Evolutionary conservation across 2,329 filamentous ascomycete species (phyloP).

Genomic region (Tricladium varicosporioides): DNA sequence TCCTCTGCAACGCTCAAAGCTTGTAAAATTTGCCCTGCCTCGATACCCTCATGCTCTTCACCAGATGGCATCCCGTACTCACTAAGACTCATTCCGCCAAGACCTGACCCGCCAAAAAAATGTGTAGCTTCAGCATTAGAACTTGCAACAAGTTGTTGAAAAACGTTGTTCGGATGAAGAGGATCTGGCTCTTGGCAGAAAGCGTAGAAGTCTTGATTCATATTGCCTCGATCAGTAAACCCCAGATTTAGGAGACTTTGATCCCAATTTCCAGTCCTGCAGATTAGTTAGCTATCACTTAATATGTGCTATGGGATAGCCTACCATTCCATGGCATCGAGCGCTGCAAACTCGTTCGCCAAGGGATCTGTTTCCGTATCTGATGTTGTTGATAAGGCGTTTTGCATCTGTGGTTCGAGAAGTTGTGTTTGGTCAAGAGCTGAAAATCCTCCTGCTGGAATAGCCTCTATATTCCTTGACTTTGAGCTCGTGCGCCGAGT

Average conservation of each 20-base stretch:
- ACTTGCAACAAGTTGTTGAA: constrained; percentile 32
- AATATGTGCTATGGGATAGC: constrained; percentile 5
- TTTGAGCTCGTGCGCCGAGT: neutral
- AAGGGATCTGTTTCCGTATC: constrained; percentile 43
- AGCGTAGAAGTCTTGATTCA: constrained; percentile 34
- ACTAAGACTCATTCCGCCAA: constrained; percentile 14
- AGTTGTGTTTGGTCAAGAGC: neutral
- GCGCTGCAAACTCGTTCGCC: constrained; percentile 56
- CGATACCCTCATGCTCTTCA: constrained; percentile 32
- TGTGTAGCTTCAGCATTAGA: constrained; percentile 26
- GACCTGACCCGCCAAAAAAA: constrained; percentile 21
- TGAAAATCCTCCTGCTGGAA: neutral
- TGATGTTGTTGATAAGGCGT: constrained; percentile 22
- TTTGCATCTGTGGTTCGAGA: constrained; percentile 17
- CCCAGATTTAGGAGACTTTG: constrained; percentile 36
- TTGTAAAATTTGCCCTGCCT: constrained; percentile 34
- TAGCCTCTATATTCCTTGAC: neutral
- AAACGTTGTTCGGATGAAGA: constrained; percentile 29
- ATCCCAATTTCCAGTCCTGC: constrained; percentile 33
- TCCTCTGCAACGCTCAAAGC: constrained; percentile 30
- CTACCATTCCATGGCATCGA: constrained; percentile 51
- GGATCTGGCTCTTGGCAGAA: constrained; percentile 34
- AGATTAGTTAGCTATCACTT: constrained; percentile 13
- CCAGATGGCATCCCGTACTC: constrained; percentile 7
- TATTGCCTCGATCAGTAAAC: constrained; percentile 34